Evolutionary conservation across 2,329 filamentous ascomycete genomes (phyloP), one percentile per base, ranked within the genome.

Genomic region (Colletotrichum simmondsii): DNA sequence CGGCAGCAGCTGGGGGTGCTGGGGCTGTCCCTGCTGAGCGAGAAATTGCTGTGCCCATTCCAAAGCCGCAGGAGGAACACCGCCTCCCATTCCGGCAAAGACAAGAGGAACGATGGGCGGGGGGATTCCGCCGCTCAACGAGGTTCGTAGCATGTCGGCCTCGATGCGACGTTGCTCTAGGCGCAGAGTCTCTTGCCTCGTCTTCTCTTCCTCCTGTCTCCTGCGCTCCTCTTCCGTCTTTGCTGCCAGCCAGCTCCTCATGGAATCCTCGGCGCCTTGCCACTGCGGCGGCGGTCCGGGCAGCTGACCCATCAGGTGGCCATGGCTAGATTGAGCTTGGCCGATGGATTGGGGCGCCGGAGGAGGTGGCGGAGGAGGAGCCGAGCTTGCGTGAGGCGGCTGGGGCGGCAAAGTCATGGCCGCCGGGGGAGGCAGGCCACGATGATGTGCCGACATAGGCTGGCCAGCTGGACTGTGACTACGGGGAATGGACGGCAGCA

Each of bases 81-180:
- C 91, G 52, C 91, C 92, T 58, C 89, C 89, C 87, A 94, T 92
- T 56, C 92, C 92, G 14, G 92, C 90, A 81, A 95, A 95, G 28
- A 95, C 91, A 72, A 94, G 84, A 7, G 93, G 93, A 30, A 95
- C 88, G 87, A 95, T 90, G 46, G 92, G 88, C 14, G 93, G 92
- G 11, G 93, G 93, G 63, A 95, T 90, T 12, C 93, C 93, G 49
- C 91, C 90, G 66, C 88, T 86, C 65, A 95, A 81, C 2, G 92
- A 93, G 26, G 92, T 91, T 67, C 89, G 86, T 70, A 95, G 82
- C 83, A 95, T 95, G 58, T 91, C 91, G 78, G 92, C 89, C 81
- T 95, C 93, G 68, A 94, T 87, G 77, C 88, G 92, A 59, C 93
- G 87, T 82, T 94, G 93, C 82, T 95, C 93, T 37, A 95, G 82